Evolutionary conservation across 2,329 filamentous ascomycete species (phyloP), one percentile per base, ranked within the genome.

Genomic region (Pseudocercospora pini-densiflorae): DNA sequence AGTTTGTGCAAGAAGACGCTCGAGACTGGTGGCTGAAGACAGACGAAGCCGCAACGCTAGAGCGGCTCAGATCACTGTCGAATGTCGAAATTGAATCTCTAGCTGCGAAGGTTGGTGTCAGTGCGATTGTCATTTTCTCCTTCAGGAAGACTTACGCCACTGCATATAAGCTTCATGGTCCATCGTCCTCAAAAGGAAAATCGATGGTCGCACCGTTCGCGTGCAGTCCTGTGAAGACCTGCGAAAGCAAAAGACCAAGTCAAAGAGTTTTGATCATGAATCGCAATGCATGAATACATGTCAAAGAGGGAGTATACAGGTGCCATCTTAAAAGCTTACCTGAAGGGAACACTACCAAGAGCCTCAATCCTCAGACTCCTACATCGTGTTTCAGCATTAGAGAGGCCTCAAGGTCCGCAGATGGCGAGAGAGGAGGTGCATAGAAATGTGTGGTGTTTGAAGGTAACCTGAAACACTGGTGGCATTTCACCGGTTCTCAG

Each of bases 11-110:
- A 12, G 57, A 54, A n/a, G 62, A 64, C 14, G 62, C 47, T 40
- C 58, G 45, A n/a, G 62, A 64, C 24, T 33, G 59, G 14, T 55
- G 19, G 36, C 63, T 65, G 59, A 65, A 65, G 27, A 62, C 29
- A 7, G 63, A 65, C 14, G 33, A 31, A 29, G 58, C 47, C 19
- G 36, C 45, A 54, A 54, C 16, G 12, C 51, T 54, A 8, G 51
- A 54, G 9, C 51, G 51, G 23, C 59, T 65, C 4, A 27, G 31
- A 36, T 65, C 63, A 23, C 63, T 65, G 24, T 65, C 63, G 21
- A 65, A 33, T 4, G 63, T 65, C 33, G 49, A 61, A 7, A 59
- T 23, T 1, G 63, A 62, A 45, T 62, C 59, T 19, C 63, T 59
- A 9, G 36, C 63, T 65, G 23, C 9, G 21, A 4, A 23, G 16